These are phyloP conservation scores for Rosellinia necatrix DNA, from an alignment of 2,329 filamentous ascomycete genomes.

Conservation along the genomic window DNA sequence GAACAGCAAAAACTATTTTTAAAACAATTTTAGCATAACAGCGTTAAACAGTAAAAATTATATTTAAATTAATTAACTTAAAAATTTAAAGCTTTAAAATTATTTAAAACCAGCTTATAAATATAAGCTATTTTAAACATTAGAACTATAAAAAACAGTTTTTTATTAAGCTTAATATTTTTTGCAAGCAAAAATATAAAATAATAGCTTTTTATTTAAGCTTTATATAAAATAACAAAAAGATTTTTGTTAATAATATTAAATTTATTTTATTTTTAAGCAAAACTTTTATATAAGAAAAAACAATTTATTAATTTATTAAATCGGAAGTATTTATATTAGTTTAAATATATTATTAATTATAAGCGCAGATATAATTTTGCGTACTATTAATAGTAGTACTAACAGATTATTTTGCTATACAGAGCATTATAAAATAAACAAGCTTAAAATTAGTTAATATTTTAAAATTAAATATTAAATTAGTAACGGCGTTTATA, in stretches of 20 bases:
- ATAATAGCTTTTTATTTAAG: neutral
- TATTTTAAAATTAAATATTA: slow-evolving; percentile 7
- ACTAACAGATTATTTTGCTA: neutral
- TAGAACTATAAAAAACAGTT: neutral
- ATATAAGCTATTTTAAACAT: neutral
- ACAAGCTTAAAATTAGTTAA: neutral
- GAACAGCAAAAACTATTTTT: neutral
- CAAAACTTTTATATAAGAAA: neutral
- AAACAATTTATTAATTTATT: neutral
- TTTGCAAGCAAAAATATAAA: neutral
- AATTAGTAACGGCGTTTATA: neutral
- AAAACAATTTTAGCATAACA: neutral
- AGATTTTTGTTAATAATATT: neutral
- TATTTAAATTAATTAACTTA: neutral
- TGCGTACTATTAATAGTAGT: neutral
- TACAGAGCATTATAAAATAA: neutral
- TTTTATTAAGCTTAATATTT: neutral
- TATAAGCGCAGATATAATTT: neutral
- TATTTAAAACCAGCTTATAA: neutral
- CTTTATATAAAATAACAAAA: neutral
- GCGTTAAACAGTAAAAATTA: neutral
- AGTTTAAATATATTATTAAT: neutral
- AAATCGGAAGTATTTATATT: neutral
- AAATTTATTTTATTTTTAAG: neutral
- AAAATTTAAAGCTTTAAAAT: neutral